These are phyloP conservation scores for Xylariaceae sp. DNA, from an alignment of 2,329 filamentous ascomycete genomes.

Conservation along the genomic window DNA sequence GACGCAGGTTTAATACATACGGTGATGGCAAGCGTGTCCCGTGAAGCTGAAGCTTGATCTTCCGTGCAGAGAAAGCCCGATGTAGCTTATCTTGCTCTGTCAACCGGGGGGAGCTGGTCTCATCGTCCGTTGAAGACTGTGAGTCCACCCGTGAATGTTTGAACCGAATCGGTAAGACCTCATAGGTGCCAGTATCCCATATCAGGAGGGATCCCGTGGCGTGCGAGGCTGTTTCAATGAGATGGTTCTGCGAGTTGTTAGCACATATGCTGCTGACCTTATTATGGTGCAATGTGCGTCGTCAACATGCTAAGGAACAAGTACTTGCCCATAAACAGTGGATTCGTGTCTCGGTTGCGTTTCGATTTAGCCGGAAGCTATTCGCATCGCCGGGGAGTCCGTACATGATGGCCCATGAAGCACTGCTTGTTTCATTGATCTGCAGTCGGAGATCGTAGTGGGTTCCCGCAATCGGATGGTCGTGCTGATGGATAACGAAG, in stretches of 20 bases:
- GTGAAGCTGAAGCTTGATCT: constrained; percentile 53
- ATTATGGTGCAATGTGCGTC: background rate
- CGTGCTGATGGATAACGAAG: constrained; percentile 70
- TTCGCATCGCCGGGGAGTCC: constrained; percentile 57
- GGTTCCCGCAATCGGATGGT: constrained; percentile 64
- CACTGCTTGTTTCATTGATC: constrained; percentile 62
- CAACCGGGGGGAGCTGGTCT: constrained; percentile 20
- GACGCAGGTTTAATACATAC: constrained; percentile 52
- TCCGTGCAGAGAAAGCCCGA: constrained; percentile 49
- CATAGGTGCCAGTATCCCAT: constrained; percentile 60
- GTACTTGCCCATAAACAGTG: constrained; percentile 54
- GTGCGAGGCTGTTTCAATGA: constrained; percentile 54
- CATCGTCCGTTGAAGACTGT: constrained; percentile 33
- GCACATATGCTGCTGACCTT: background rate
- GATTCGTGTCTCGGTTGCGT: constrained; percentile 59
- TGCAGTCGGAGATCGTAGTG: constrained; percentile 69
- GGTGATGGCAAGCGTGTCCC: constrained; percentile 49
- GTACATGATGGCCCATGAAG: constrained; percentile 63
- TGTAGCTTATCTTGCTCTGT: constrained; percentile 47
- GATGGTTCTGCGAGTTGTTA: constrained; percentile 47
- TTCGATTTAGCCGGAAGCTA: constrained; percentile 49
- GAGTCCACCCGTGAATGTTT: constrained; percentile 28
- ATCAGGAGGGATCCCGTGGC: constrained; percentile 56
- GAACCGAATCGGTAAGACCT: constrained; percentile 42
- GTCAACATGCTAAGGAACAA: background rate